phyloP scores from a whole-genome alignment of 345 rosid species.

The Draba incana region DNA sequence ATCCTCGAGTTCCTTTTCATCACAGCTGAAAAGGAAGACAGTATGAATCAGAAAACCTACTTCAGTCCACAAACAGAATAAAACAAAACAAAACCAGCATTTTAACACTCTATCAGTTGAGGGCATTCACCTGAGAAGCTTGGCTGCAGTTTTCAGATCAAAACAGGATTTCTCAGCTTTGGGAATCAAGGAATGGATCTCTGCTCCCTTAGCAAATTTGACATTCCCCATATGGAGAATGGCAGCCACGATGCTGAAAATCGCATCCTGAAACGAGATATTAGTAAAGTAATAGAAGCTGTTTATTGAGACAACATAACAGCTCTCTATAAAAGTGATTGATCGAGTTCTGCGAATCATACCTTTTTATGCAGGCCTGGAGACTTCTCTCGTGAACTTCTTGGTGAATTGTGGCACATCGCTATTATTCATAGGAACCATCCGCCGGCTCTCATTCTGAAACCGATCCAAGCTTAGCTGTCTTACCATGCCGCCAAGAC shows the following conservation, averaged over 20 bases:
- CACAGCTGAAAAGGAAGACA: conserved; percentile 62
- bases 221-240: conserved; percentile 95
- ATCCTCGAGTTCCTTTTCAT: conserved; percentile 84
- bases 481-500: conserved; percentile 95
- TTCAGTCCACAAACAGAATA: no score
- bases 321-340: neutral
- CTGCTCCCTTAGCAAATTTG: conserved; percentile 85
- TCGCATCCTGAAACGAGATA: conserved; percentile 42
- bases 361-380: conserved; percentile 99
- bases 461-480: conserved; percentile 97
- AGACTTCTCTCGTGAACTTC: conserved; percentile 76
- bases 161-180: conserved; percentile 87
- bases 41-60: neutral
- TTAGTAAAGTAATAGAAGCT: conserved; percentile 16
- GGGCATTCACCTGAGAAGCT: conserved; percentile 70
- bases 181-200: conserved; percentile 80
- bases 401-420: conserved; percentile 75
- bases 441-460: conserved; percentile 97
- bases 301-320: conserved; percentile 29
- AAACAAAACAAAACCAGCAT: conserved; percentile 20
- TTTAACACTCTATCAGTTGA: conserved; percentile 13
- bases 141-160: conserved; percentile 88
- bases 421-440: conserved; percentile 73
- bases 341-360: conserved; percentile 32
- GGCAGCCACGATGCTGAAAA: conserved; percentile 91